Percentiles rank a stretch among this genome's conserved stretches.
phyloP scores from a whole-genome alignment of 2,329 filamentous ascomycete genomes.

The Lachnum nothofagi region DNA sequence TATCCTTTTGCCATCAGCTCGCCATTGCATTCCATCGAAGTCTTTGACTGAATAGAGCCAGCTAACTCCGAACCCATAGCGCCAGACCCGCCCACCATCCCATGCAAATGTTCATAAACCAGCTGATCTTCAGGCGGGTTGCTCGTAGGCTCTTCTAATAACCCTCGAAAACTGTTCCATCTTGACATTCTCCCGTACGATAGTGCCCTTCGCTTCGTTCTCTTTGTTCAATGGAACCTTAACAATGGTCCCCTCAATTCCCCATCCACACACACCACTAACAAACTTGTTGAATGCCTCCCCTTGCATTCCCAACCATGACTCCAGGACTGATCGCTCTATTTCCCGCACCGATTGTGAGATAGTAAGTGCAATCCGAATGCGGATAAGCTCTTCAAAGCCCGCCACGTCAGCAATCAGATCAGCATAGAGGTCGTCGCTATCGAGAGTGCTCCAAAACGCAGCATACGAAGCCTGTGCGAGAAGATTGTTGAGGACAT shows the following conservation, averaged over 20 bases:
- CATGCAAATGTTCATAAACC: conserved; percentile 21
- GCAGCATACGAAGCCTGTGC: conserved; percentile 82
- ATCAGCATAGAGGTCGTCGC: conserved; percentile 92
- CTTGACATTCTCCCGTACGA: conserved; percentile 92
- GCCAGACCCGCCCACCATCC: conserved; percentile 17
- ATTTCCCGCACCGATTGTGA: conserved; percentile 75
- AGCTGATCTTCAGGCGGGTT: conserved; percentile 51
- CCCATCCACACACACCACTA: conserved; percentile 81
- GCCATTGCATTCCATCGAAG: conserved; percentile 7
- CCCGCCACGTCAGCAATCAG: conserved; percentile 88
- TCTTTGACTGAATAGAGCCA: conserved; percentile 7
- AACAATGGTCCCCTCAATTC: conserved; percentile 59
- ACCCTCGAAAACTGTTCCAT: conserved; percentile 80
- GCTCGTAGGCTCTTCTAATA: conserved; percentile 80
- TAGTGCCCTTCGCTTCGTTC: conserved; percentile 92
- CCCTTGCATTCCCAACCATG: conserved; percentile 68
- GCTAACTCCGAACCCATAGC: conserved; percentile 23
- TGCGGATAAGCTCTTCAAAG: conserved; percentile 89
- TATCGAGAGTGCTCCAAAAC: conserved; percentile 92
- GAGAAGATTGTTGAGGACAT: conserved; percentile 68
- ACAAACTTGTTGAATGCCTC: conserved; percentile 72
- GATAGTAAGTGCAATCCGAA: conserved; percentile 82
- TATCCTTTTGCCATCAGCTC: neutral
- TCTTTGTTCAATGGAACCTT: conserved; percentile 88
- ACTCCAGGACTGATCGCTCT: conserved; percentile 61